Evolutionary conservation across 1,139 yeast genomes (phyloP), one percentile per base, ranked within the genome.

Genomic region (Wickerhamomyces sp.): DNA sequence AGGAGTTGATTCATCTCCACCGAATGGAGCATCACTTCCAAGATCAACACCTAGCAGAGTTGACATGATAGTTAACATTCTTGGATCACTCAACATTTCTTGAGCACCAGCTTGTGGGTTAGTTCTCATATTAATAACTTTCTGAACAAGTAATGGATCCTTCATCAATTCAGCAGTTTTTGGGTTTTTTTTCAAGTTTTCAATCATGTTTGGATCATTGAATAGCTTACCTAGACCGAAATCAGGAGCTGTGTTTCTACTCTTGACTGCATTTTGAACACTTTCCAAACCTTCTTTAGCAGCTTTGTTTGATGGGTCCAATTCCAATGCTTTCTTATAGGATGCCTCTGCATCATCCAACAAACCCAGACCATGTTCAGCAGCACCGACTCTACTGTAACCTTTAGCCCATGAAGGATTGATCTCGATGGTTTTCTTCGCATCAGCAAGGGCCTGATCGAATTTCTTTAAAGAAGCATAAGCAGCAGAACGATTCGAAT

Each of bases 371-470:
- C 99, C 99, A 59, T 75, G 85, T 46, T 84, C 81, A 33, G 99
- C 99, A 54, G 97, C 93, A 46, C 90, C 99, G 42, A 87, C 85
- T 68, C 99, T 84, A 61, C 83, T 85, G 73, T 85, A 87, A 41
- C 98, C 99, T 68, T 93, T 93, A 23, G 96, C 90, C 97, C 98
- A 93, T 4, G 79, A 54, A 26, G 88, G 81, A 54, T 87, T 89
- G 68, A 89, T 80, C 59, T 78, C 76, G 44, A 86, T 81, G 68
- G 96, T 85, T 61, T 84, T 79, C 52, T 86, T 70, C 27, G 98
- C 98, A 65, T 93, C 98, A 46, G 74, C 71, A 49, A 89, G 72
- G 3, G 98, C 98, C 51, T 81, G 71, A 34, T 68, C 66, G 60
- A 81, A 93, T 56, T 89, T 69, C 62, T 83, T 83, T 68, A 84